Conservation (phyloP, 805 yeast species). For the Sugiyamaella mastotermitis region DNA sequence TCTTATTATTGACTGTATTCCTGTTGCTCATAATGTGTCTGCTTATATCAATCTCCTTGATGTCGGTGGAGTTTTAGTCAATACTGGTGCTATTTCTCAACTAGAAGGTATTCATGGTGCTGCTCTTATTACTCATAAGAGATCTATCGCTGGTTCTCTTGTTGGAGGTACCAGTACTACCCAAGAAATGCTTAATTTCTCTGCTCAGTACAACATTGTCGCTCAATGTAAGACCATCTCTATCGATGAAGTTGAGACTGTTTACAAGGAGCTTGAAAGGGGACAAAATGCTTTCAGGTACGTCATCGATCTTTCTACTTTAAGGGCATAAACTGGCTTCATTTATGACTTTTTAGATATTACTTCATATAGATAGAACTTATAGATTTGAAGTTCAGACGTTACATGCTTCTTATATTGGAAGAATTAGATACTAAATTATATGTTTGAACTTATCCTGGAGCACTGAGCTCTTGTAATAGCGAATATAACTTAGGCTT, state of each 20-base stretch:
- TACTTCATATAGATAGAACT: no score
- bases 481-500: no score
- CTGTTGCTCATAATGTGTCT: not conserved
- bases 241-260: slow-evolving; percentile 27
- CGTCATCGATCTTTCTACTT: no score
- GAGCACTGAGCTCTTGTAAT: no score
- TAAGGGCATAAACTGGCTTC: no score
- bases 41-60: not conserved
- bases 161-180: slow-evolving; percentile 62
- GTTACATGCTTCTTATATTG: no score
- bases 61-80: not conserved
- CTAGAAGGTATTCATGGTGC: slow-evolving; percentile 1
- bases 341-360: no score
- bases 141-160: slow-evolving; percentile 41
- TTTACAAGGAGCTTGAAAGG: slow-evolving; percentile 3
- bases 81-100: not conserved
- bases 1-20: not conserved
- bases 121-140: not conserved
- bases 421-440: no score
- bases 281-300: no score
- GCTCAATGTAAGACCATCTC: slow-evolving; percentile 62
- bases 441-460: no score
- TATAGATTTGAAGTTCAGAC: no score
- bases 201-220: slow-evolving; percentile 49
- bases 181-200: slow-evolving; percentile 57